Evolutionary conservation across 208 protist genomes (phyloP).

Genomic region (Leishmania tarentolae): DNA sequence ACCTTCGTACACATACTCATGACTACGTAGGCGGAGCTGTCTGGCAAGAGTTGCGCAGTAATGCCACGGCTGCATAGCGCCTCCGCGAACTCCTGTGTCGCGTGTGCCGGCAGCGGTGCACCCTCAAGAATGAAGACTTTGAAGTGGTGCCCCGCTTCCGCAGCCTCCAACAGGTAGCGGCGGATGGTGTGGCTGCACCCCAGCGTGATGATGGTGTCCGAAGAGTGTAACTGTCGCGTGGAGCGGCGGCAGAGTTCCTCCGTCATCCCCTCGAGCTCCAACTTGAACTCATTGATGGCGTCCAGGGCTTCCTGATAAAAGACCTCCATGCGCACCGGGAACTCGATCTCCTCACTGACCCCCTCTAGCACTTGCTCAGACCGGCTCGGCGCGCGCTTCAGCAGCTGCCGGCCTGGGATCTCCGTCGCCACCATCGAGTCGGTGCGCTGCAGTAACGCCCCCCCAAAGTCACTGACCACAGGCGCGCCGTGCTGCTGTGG

Average conservation of each 20-base stretch:
- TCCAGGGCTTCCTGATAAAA: conserved; percentile 69
- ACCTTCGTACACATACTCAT: conserved; percentile 98
- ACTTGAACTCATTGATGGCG: conserved; percentile 59
- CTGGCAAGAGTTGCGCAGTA: conserved; percentile 92
- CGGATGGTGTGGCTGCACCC: conserved; percentile 76
- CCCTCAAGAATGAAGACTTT: conserved; percentile 95
- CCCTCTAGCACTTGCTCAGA: conserved; percentile 35
- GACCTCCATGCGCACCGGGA: conserved; percentile 48
- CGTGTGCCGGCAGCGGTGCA: conserved; percentile 64
- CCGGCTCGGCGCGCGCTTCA: conserved; percentile 60
- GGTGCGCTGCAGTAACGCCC: conserved; percentile 41
- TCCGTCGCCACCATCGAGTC: conserved; percentile 57
- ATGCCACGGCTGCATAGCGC: conserved; percentile 76
- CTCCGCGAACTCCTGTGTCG: conserved; percentile 66
- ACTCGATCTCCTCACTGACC: conserved; percentile 28
- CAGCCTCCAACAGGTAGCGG: conserved; percentile 60
- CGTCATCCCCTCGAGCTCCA: conserved; percentile 73
- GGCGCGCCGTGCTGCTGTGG: conserved; percentile 34
- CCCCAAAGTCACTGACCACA: conserved; percentile 11
- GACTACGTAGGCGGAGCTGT: conserved; percentile 96
- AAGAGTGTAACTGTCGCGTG: conserved; percentile 66
- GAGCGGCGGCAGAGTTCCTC: conserved; percentile 72
- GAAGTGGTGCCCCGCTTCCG: conserved; percentile 54
- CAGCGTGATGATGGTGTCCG: conserved; percentile 79
- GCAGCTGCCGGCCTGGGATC: conserved; percentile 68